phyloP scores from a whole-genome alignment of 2,329 filamentous ascomycete species.

The Penicillium sp. region DNA sequence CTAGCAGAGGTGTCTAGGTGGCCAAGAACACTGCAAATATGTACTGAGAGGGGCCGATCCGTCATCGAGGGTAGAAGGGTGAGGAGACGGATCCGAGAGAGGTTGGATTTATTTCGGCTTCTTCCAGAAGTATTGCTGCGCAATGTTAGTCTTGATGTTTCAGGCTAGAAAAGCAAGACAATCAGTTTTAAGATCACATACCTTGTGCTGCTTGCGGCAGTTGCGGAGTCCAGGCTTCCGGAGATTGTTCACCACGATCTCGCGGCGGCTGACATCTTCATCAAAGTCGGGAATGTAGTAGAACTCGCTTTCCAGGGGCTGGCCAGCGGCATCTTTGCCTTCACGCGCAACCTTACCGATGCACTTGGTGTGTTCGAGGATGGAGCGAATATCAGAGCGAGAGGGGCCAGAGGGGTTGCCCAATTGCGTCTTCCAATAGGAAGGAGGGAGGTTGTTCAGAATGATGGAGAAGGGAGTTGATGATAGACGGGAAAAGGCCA shows the following conservation, averaged over 20 bases:
- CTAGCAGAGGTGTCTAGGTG: constrained; percentile 21
- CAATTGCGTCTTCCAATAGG: constrained; percentile 55
- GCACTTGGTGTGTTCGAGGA: constrained; percentile 74
- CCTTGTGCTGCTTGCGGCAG: constrained; percentile 97
- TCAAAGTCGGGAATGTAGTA: constrained; percentile 94
- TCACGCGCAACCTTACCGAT: constrained; percentile 86
- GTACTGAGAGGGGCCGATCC: constrained; percentile 34
- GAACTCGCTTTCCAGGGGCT: constrained; percentile 91
- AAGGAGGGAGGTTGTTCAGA: constrained; percentile 76
- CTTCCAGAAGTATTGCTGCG: constrained; percentile 72
- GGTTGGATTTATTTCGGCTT: constrained; percentile 53
- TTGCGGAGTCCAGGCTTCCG: constrained; percentile 85
- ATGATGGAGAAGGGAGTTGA: constrained; percentile 90
- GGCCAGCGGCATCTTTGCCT: constrained; percentile 95
- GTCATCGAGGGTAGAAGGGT: background rate
- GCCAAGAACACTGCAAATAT: constrained; percentile 36
- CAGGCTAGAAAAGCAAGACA: constrained; percentile 4
- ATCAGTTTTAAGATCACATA: constrained; percentile 48
- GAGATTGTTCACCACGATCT: constrained; percentile 81
- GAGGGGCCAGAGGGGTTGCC: constrained; percentile 52
- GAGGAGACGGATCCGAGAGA: constrained; percentile 4
- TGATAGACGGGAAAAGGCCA: constrained; percentile 90
- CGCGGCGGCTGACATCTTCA: constrained; percentile 71
- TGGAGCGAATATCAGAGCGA: constrained; percentile 64
- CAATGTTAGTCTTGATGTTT: constrained; percentile 24